phyloP scores from a whole-genome alignment of 805 yeast genomes.

The Starmerella davenportii region DNA sequence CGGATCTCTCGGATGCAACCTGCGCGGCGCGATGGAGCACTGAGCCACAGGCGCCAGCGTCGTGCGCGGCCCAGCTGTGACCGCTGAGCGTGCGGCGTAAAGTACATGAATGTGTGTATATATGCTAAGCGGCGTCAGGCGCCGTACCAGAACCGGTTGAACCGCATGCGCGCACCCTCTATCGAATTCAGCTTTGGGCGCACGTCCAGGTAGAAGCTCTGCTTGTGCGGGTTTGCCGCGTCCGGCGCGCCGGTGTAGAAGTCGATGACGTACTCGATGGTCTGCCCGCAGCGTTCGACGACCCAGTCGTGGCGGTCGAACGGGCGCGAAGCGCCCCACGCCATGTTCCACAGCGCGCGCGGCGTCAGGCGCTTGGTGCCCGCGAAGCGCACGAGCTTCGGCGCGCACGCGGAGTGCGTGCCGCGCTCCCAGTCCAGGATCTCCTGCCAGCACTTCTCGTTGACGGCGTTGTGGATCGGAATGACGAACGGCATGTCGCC shows the following conservation, averaged over 20 bases:
- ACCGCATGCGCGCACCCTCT: slow-evolving; percentile 64
- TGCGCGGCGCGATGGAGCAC: too few relatives aligned
- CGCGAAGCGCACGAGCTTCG: slow-evolving; percentile 65
- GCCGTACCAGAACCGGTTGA: slow-evolving; percentile 21
- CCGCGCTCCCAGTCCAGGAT: slow-evolving; percentile 60
- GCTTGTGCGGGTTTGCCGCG: slow-evolving; percentile 29
- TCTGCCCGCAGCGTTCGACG: slow-evolving; percentile 64
- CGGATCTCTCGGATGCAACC: too few relatives aligned
- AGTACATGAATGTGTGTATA: not conserved
- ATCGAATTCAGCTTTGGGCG: slow-evolving; percentile 72
- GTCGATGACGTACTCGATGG: slow-evolving; percentile 81
- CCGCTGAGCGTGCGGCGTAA: not conserved
- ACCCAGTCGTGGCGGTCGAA: slow-evolving; percentile 96
- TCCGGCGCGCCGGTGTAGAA: slow-evolving; percentile 51
- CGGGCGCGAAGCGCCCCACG: slow-evolving; percentile 58
- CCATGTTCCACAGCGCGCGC: slow-evolving; percentile 51
- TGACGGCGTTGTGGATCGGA: slow-evolving; percentile 85
- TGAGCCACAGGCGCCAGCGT: too few relatives aligned
- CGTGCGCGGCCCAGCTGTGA: too few relatives aligned
- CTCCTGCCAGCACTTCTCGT: slow-evolving; percentile 81
- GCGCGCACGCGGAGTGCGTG: slow-evolving; percentile 38
- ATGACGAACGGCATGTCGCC: slow-evolving; percentile 77
- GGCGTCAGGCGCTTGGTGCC: slow-evolving; percentile 80
- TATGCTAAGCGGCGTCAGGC: not conserved
- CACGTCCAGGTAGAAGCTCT: slow-evolving; percentile 65